phyloP scores from a whole-genome alignment of 192 early-diverging fungal genomes.

The Entomortierella chlamydospora region DNA sequence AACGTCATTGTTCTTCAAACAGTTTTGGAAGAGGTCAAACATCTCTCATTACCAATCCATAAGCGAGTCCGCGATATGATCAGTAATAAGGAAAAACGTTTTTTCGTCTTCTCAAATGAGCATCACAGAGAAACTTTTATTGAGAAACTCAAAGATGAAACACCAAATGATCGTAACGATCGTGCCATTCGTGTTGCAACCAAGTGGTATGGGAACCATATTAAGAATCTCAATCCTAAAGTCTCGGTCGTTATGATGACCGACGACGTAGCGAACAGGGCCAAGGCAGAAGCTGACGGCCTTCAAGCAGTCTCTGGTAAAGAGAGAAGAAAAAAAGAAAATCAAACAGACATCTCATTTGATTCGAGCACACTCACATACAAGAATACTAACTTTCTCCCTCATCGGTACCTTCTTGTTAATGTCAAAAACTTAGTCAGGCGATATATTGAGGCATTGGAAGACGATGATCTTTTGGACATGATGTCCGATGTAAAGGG shows the following conservation, averaged over 20 bases:
- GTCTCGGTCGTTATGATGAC: conserved; percentile 81
- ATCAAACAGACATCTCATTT: neutral
- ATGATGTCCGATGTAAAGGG: conserved; percentile 81
- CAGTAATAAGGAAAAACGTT: conserved; percentile 76
- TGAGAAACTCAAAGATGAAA: conserved; percentile 82
- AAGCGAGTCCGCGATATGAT: conserved; percentile 82
- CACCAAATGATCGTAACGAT: conserved; percentile 96
- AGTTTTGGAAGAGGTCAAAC: conserved; percentile 91
- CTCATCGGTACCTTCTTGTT: too few species aligned
- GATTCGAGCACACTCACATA: neutral
- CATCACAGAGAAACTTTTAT: conserved; percentile 92
- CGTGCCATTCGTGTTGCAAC: conserved; percentile 89
- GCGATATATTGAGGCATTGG: conserved; percentile 79
- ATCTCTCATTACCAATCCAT: conserved; percentile 83
- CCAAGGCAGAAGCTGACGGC: conserved; percentile 71
- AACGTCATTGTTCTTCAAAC: conserved; percentile 96
- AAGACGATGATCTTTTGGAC: conserved; percentile 88
- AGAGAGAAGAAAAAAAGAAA: too few species aligned
- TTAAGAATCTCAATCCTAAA: conserved; percentile 54
- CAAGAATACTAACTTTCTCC: too few species aligned
- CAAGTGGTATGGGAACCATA: conserved; percentile 87
- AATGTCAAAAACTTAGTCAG: conserved; percentile 59
- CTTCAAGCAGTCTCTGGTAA: conserved; percentile 77
- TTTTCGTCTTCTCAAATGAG: conserved; percentile 97
- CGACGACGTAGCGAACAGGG: conserved; percentile 90